Evolutionary conservation across 257 asterid species (phyloP), one percentile per base, ranked within the genome.

Genomic region (Rhazya stricta): DNA sequence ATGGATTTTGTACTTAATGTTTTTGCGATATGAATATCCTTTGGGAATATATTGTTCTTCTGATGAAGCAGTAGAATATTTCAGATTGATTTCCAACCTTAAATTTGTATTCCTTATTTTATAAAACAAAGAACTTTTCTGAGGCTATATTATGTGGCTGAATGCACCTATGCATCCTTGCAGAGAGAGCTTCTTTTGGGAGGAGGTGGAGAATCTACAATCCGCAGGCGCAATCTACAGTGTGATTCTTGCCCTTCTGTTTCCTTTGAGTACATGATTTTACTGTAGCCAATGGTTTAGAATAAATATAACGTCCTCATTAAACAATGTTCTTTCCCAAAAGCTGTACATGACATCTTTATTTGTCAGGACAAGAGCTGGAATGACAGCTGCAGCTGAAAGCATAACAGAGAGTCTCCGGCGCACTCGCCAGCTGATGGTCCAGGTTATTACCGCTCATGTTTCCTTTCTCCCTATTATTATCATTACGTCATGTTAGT

Each of bases 351-450:
- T 43, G 9, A 48, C 37, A 56, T 80, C 63, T 75, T 61, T 83
- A 32, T 74, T 76, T 74, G 41, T 50, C 81, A 95, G 99, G 90
- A 95, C 99, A 53, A 91, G 84, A 86, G 93, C 96, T 75, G 97
- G 98, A 76, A 89, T 95, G 98, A 95, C 98, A 79, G 87, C 98
- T 85, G 97, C 99, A 61, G 92, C 99, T 79, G 99, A 92, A 89
- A 87, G 90, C 80, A 89, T 95, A 80, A 95, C 99, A 32, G 98
- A 92, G 79, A 91, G 98, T 85, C 97, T 95, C 71, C 86, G 97
- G 3, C 97, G 96, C 69, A 89, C 96, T 78, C 96, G 98, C 34
- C 97, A 95, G 82, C 87, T 95, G 82, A 92, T 95, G 99, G 96
- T 91, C 86, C 98, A 95, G 96, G 99, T 92, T 41, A 78, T 81